Evolutionary conservation across 768 basidiomycete species (phyloP).

Genomic region (Psilocybe cubensis): DNA sequence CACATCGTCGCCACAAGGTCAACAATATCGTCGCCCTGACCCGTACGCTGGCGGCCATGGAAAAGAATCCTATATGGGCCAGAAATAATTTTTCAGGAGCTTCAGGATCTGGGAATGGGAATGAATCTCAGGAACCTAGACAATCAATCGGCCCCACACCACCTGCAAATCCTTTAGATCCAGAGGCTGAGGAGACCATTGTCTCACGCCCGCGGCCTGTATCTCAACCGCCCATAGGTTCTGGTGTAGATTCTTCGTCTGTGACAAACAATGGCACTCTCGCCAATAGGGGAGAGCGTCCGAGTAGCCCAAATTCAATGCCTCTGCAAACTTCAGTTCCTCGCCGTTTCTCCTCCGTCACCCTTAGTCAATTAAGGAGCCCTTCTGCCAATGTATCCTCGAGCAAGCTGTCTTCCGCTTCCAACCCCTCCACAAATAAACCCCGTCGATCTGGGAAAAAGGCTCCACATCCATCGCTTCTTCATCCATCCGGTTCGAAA

Average conservation of each 20-base stretch:
- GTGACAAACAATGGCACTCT: background rate
- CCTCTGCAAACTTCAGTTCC: background rate
- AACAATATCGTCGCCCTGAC: slow-evolving; percentile 11
- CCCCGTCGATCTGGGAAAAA: background rate
- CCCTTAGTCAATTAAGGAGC: background rate
- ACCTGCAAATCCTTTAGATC: background rate
- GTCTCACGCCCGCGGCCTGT: background rate
- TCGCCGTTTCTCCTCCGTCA: background rate
- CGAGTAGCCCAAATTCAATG: background rate
- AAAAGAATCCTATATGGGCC: background rate
- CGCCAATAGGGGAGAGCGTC: background rate
- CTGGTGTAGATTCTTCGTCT: background rate
- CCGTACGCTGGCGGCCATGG: slow-evolving; percentile 9
- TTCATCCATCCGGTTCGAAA: background rate
- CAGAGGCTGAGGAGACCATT: too few species aligned
- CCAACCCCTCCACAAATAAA: background rate
- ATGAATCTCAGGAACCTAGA: background rate
- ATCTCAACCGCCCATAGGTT: background rate
- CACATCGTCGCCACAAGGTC: background rate
- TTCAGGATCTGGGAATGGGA: background rate
- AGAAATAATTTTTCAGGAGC: background rate
- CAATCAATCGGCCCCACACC: background rate
- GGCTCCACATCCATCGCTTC: background rate
- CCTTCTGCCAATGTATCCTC: background rate
- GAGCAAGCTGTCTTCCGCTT: background rate